Evolutionary conservation across 345 rosid species (phyloP).

Genomic region (Aquilaria malaccensis): DNA sequence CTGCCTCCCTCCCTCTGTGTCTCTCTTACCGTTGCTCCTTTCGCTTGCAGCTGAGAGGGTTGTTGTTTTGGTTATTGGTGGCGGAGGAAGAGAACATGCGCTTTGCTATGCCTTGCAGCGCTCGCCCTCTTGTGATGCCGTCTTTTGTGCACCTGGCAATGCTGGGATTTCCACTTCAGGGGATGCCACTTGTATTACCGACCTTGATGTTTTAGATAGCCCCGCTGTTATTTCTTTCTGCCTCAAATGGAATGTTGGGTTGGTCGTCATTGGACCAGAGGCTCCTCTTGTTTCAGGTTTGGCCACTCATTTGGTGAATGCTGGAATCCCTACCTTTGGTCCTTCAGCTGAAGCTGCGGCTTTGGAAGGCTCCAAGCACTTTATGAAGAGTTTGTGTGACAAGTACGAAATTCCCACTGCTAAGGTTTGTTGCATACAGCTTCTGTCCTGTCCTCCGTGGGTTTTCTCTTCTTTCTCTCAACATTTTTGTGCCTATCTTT

Average conservation of each 20-base stretch:
- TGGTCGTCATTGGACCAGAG: constrained; percentile 94
- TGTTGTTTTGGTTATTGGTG: constrained; percentile 84
- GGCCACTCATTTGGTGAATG: constrained; percentile 58
- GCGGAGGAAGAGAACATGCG: constrained; percentile 96
- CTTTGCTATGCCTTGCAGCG: constrained; percentile 78
- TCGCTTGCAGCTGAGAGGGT: constrained; percentile 31
- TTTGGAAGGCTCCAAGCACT: constrained; percentile 92
- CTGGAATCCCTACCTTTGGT: constrained; percentile 78
- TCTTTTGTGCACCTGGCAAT: constrained; percentile 93
- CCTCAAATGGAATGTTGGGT: constrained; percentile 45
- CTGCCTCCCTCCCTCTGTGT: no score
- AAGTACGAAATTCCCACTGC: constrained; percentile 91
- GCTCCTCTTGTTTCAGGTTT: constrained; percentile 92
- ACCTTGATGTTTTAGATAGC: constrained; percentile 57
- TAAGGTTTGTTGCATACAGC: constrained; percentile 41
- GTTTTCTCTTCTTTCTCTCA: neutral
- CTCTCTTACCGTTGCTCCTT: no score
- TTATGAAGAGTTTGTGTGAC: constrained; percentile 86
- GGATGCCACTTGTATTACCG: constrained; percentile 71
- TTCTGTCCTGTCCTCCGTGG: neutral
- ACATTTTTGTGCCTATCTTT: neutral
- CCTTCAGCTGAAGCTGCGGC: constrained; percentile 97
- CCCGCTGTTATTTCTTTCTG: constrained; percentile 70
- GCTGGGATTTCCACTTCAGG: constrained; percentile 78
- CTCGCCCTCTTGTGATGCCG: constrained; percentile 63